These are phyloP conservation scores for Cladophialophora carrionii DNA, from an alignment of 2,329 filamentous ascomycete genomes.

Conservation along the genomic window DNA sequence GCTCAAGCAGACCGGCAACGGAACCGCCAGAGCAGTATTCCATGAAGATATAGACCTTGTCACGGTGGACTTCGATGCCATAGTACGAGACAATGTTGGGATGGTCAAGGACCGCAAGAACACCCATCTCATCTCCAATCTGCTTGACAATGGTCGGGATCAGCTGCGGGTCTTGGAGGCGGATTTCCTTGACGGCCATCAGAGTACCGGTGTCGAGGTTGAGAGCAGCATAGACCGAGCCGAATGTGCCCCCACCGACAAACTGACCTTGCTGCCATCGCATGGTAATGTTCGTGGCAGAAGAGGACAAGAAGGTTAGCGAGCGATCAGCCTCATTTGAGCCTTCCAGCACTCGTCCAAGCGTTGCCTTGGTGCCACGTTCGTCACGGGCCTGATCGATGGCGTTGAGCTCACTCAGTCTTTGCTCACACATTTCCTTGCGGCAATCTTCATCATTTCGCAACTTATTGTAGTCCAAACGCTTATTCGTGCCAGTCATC, in stretches of 20 bases:
- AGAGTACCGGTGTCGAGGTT: constrained; percentile 93
- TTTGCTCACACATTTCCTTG: constrained; percentile 72
- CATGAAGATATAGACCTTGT: constrained; percentile 99
- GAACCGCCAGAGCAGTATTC: constrained; percentile 97
- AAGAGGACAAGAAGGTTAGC: constrained; percentile 88
- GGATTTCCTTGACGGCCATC: constrained; percentile 99
- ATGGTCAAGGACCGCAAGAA: constrained; percentile 92
- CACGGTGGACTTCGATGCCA: constrained; percentile 95
- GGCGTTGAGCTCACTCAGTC: constrained; percentile 70
- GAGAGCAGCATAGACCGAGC: constrained; percentile 95
- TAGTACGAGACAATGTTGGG: constrained; percentile 98
- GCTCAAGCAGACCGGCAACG: constrained; percentile 83
- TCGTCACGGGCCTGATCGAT: constrained; percentile 79
- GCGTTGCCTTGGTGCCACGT: constrained; percentile 77
- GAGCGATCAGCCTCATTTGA: constrained; percentile 95
- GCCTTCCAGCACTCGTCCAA: constrained; percentile 89
- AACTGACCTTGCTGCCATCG: constrained; percentile 99
- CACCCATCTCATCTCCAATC: constrained; percentile 95
- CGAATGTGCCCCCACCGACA: constrained; percentile 94
- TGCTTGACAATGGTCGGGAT: constrained; percentile 93
- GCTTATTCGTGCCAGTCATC: constrained; percentile 71
- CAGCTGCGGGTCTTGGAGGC: constrained; percentile 91
- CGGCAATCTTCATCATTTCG: constrained; percentile 85
- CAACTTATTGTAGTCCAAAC: constrained; percentile 72
- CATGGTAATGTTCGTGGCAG: constrained; percentile 90